These are phyloP conservation scores for Gaeumannomyces tritici DNA, from an alignment of 2,329 filamentous ascomycete genomes.

Conservation along the genomic window DNA sequence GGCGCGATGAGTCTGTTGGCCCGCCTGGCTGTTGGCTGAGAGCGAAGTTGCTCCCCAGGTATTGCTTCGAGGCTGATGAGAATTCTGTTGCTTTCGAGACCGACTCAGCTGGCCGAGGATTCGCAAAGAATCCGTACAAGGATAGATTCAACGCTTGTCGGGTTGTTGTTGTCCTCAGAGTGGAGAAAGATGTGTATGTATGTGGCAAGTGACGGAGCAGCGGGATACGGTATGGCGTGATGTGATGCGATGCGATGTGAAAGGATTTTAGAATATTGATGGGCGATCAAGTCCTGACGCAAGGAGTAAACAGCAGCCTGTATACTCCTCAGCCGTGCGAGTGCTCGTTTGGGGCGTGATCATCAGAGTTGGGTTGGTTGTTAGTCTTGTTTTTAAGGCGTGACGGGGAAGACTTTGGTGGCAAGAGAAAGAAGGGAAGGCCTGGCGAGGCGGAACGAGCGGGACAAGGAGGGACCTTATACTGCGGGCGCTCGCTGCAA, in stretches of 20 bases:
- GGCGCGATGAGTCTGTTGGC: background rate
- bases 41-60: background rate
- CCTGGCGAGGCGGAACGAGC: background rate
- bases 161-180: background rate
- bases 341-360: conserved; percentile 18
- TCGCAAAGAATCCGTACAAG: background rate
- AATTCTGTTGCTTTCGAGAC: background rate
- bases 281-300: conserved; percentile 41
- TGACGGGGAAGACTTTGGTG: background rate
- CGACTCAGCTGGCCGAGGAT: background rate
- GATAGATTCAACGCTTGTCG: background rate
- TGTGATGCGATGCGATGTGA: conserved; percentile 7
- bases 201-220: background rate
- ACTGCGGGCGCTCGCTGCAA: background rate
- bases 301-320: conserved; percentile 56
- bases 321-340: conserved; percentile 54
- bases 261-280: background rate
- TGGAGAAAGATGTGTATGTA: background rate
- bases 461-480: background rate
- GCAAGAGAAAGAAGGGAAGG: background rate
- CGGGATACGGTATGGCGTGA: background rate
- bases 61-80: background rate
- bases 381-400: no score
- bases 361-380: conserved; percentile 19
- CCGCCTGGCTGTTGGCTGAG: background rate